Evolutionary conservation across 2,329 filamentous ascomycete species (phyloP), one percentile per base, ranked within the genome.

Genomic region (Ascochyta pisi): DNA sequence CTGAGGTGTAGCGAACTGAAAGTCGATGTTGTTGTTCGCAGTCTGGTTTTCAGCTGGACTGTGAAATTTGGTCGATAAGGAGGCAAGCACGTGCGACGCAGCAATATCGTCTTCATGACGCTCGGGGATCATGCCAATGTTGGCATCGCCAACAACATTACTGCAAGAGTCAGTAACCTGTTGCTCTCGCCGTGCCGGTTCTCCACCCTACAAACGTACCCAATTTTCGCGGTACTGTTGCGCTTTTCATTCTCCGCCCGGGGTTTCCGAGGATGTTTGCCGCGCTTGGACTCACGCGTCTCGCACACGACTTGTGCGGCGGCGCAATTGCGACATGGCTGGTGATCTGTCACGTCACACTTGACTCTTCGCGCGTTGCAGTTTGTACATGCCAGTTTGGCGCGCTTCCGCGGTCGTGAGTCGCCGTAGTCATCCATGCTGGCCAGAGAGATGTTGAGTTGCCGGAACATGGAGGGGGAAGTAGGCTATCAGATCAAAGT

Each of bases 291-390:
- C 27, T 77, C 65, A 23, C 78, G 73, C 42, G 78, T 66, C 61
- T 80, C 77, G 59, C 78, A 81, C 9, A 69, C 52, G 2, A 74
- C 65, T 44, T 74, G 72, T 45, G 70, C 70, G 4, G 71, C 57
- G 29, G 70, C 61, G 51, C 78, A 81, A 51, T 80, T 80, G 34
- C 69, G 65, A 57, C 78, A 81, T 6, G 78, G 78, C n/a, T 73
- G 77, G 51, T 64, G 67, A 39, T 79, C 76, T 12, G 77, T 70
- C n/a, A 80, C 79, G 68, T 81, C 76, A 58, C 78, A 81, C 48
- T 77, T 77, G 33, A 81, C 78, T 31, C 78, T 73, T 29, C 77
- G 75, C n/a, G 75, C 66, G 54, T 81, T 79, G 58, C 78, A 81
- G 23, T 75, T 73, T 34, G 74, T 67, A 56, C 79, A 81, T 7